Conservation (phyloP, 495 filamentous ascomycete species). For the Alectoria sarmentosa region DNA sequence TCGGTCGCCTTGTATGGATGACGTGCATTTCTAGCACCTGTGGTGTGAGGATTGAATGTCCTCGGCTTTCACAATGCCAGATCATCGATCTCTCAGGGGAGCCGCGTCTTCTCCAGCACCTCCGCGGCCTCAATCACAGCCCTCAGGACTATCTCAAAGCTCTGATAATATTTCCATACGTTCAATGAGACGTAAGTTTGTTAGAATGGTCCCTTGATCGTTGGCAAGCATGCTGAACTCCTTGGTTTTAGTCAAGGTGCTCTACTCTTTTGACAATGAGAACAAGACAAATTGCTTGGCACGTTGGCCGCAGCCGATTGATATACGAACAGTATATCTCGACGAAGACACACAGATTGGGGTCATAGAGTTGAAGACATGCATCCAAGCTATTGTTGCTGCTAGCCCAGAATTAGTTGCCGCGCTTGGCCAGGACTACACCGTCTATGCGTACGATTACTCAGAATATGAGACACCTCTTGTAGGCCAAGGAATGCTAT, state of each 20-base stretch:
- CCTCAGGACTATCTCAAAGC: constrained; percentile 27
- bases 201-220: neutral
- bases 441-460: constrained; percentile 93
- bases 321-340: constrained; percentile 70
- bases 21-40: neutral
- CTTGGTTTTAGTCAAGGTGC: constrained; percentile 68
- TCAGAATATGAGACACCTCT: constrained; percentile 89
- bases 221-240: neutral
- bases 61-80: constrained; percentile 22
- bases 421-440: constrained; percentile 81
- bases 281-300: constrained; percentile 87
- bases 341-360: constrained; percentile 76
- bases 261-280: constrained; percentile 92
- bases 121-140: constrained; percentile 12
- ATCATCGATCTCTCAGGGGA: constrained; percentile 20
- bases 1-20: neutral
- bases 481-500: constrained; percentile 94
- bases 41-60: constrained; percentile 20
- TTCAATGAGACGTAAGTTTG: constrained; percentile 46
- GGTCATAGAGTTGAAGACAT: constrained; percentile 82
- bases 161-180: constrained; percentile 48
- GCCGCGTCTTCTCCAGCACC: constrained; percentile 24
- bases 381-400: constrained; percentile 76
- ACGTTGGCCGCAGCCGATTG: constrained; percentile 73
- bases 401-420: constrained; percentile 86